These are phyloP conservation scores for Castanea mollissima DNA, from an alignment of 306 rosid genomes.

Conservation along the genomic window DNA sequence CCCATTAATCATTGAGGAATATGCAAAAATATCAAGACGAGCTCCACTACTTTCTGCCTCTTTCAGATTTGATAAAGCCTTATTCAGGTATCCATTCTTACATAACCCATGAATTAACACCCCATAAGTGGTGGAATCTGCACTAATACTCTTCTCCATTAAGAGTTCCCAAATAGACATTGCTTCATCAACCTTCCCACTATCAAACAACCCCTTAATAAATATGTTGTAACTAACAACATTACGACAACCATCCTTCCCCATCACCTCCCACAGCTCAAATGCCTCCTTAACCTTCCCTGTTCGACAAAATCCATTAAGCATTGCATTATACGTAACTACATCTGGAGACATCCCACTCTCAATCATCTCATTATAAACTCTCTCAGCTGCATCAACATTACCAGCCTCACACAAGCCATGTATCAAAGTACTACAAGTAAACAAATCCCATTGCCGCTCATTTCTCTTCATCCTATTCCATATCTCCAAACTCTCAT, in stretches of 20 bases:
- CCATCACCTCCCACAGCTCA: constrained; percentile 64
- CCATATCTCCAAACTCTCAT: constrained; percentile 75
- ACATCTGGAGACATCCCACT: constrained; percentile 61
- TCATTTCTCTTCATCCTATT: constrained; percentile 73
- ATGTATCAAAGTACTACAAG: constrained; percentile 71
- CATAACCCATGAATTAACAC: constrained; percentile 75
- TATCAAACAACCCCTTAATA: constrained; percentile 66
- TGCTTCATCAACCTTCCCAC: constrained; percentile 46
- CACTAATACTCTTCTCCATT: constrained; percentile 34
- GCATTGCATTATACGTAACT: constrained; percentile 65
- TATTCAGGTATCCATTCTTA: constrained; percentile 59
- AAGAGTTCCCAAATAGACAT: constrained; percentile 52
- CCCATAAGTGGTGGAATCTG: constrained; percentile 64
- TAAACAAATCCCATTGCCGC: constrained; percentile 45
- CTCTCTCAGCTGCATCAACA: constrained; percentile 56
- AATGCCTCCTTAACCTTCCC: constrained; percentile 51
- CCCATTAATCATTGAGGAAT: constrained; percentile 62
- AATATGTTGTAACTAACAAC: constrained; percentile 68
- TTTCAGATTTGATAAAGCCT: constrained; percentile 60
- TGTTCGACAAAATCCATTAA: constrained; percentile 52
- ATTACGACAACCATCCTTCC: constrained; percentile 45
- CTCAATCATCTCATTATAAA: constrained; percentile 61
- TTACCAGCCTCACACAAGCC: constrained; percentile 68
- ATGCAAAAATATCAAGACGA: constrained; percentile 60
- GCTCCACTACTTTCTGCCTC: constrained; percentile 49